These are phyloP conservation scores for Penicillium sp. DNA, from an alignment of 2,329 filamentous ascomycete genomes.

Conservation along the genomic window DNA sequence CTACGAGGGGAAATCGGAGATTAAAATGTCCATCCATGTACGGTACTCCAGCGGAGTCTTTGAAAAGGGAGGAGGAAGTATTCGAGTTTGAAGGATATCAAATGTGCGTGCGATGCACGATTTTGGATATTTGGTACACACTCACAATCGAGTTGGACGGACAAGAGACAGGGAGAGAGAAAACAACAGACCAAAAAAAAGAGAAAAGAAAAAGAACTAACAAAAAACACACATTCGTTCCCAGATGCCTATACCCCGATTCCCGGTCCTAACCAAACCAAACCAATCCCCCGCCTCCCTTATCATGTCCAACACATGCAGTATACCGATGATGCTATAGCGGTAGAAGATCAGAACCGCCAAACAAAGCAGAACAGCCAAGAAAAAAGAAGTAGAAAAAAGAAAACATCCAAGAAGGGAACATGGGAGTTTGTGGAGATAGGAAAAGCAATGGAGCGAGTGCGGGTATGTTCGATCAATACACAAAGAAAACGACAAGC, in stretches of 20 bases:
- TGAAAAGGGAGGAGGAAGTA: too few species aligned
- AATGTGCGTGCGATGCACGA: conserved; percentile 19
- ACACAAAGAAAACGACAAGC: conserved; percentile 15
- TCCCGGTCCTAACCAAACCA: conserved; percentile 17
- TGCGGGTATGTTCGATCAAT: conserved; percentile 33
- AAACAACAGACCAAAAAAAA: conserved; percentile 11
- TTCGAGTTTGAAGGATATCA: conserved; percentile 17
- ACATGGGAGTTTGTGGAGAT: not conserved
- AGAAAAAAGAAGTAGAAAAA: conserved; percentile 14
- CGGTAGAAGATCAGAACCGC: not conserved
- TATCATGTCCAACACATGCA: conserved; percentile 29
- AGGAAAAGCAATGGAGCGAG: conserved; percentile 13
- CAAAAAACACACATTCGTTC: conserved; percentile 12
- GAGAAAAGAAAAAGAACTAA: conserved; percentile 6
- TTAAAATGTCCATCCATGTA: too few species aligned
- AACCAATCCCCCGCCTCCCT: not conserved
- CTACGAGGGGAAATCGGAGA: not conserved
- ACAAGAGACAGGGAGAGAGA: not conserved
- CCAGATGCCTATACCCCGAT: conserved; percentile 22
- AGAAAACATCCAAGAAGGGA: conserved; percentile 13
- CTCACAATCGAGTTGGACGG: conserved; percentile 14
- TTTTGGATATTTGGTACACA: conserved; percentile 29
- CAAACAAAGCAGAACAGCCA: conserved; percentile 8
- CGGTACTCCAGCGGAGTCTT: too few species aligned
- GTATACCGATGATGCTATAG: conserved; percentile 18